These are phyloP conservation scores for Phialophora chinensis DNA, from an alignment of 2,329 filamentous ascomycete genomes.

Conservation along the genomic window DNA sequence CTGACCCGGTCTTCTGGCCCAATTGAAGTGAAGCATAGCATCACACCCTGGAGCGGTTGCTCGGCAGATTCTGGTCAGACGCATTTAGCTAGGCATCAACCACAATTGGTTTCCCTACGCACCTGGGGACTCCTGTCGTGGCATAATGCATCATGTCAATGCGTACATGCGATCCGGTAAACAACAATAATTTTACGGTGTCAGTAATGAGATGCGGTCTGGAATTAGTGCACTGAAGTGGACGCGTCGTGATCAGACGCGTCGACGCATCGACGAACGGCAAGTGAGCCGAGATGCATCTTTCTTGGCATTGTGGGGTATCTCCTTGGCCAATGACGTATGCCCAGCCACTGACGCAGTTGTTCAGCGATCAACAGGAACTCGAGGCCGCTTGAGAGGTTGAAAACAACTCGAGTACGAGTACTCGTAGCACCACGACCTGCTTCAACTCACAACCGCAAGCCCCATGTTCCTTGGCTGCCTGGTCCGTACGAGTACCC, in stretches of 20 bases:
- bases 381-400: no score
- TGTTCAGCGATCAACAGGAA: neutral
- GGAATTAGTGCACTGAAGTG: neutral
- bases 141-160: constrained; percentile 16
- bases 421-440: neutral
- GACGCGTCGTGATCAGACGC: neutral
- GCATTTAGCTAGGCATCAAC: constrained; percentile 7
- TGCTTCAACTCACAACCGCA: neutral
- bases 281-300: neutral
- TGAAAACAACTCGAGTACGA: neutral
- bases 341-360: neutral
- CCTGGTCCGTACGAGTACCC: neutral
- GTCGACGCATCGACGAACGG: neutral
- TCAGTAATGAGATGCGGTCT: neutral
- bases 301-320: neutral
- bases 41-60: constrained; percentile 59
- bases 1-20: constrained; percentile 72
- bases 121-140: constrained; percentile 7
- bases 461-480: neutral
- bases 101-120: neutral
- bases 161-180: neutral
- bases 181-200: neutral
- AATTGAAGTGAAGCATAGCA: constrained; percentile 88
- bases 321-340: neutral
- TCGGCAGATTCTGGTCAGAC: constrained; percentile 32